Evolutionary conservation across 2,329 filamentous ascomycete species (phyloP).

Genomic region (Helminthosporium solani): DNA sequence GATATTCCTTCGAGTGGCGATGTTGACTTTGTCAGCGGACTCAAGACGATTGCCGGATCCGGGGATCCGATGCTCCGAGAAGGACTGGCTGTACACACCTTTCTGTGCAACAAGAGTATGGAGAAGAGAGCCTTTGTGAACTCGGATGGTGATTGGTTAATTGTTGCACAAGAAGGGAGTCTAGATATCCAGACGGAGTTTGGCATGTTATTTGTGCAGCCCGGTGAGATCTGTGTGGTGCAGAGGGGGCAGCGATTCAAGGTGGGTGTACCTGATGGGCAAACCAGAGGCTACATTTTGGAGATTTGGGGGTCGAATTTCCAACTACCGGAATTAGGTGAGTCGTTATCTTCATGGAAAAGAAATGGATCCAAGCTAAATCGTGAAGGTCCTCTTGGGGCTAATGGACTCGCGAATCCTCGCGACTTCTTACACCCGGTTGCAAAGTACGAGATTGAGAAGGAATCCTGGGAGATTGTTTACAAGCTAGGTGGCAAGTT

Average conservation of each 20-base stretch:
- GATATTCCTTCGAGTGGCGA: slow-evolving; percentile 35
- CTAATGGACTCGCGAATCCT: slow-evolving; percentile 44
- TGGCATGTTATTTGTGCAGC: slow-evolving; percentile 71
- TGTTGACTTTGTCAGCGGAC: slow-evolving; percentile 36
- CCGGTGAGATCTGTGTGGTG: slow-evolving; percentile 75
- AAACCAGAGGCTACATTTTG: slow-evolving; percentile 70
- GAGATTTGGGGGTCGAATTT: slow-evolving; percentile 45
- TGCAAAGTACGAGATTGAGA: slow-evolving; percentile 61
- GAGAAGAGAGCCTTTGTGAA: slow-evolving; percentile 52
- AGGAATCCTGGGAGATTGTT: slow-evolving; percentile 45
- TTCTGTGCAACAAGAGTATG: slow-evolving; percentile 41
- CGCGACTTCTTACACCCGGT: slow-evolving; percentile 72
- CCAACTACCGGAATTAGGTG: slow-evolving; percentile 41
- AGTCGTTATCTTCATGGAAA: not conserved
- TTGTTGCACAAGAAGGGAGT: slow-evolving; percentile 72
- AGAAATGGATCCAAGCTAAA: not conserved
- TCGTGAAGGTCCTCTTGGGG: slow-evolving; percentile 32
- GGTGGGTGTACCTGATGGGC: slow-evolving; percentile 64
- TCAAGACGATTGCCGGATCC: slow-evolving; percentile 42
- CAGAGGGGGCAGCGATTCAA: slow-evolving; percentile 73
- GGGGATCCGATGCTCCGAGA: slow-evolving; percentile 42
- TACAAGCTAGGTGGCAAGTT: slow-evolving; percentile 64
- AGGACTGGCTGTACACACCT: slow-evolving; percentile 39
- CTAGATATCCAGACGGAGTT: slow-evolving; percentile 78
- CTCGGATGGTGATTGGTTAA: slow-evolving; percentile 71